phyloP scores from a whole-genome alignment of 1,284 basidiomycete genomes.

The Trichosporon faecale region DNA sequence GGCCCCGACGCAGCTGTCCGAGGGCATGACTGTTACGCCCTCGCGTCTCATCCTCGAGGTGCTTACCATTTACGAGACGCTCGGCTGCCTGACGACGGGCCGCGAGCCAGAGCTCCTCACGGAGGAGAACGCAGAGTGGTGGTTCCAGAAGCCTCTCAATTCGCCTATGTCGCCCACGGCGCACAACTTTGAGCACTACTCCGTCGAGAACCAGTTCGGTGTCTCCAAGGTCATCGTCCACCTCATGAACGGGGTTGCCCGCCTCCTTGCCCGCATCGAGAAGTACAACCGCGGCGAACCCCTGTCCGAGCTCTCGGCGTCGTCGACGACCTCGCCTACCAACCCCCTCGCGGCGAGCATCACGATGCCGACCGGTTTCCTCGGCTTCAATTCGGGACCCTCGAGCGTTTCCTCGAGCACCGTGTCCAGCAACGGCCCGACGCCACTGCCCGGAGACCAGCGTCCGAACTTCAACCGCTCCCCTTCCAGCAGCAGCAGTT shows the following conservation, averaged over 20 bases:
- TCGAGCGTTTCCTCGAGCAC: slow-evolving; percentile 11
- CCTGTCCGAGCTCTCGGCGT: slow-evolving; percentile 28
- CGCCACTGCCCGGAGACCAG: neutral
- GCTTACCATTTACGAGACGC: slow-evolving; percentile 56
- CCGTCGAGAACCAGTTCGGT: slow-evolving; percentile 57
- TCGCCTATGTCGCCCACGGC: slow-evolving; percentile 23
- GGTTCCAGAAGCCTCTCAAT: slow-evolving; percentile 37
- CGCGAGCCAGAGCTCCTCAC: slow-evolving; percentile 53
- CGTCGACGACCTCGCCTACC: slow-evolving; percentile 32
- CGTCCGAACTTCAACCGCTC: neutral
- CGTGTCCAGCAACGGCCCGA: neutral
- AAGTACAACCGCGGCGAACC: slow-evolving; percentile 17
- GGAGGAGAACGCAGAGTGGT: slow-evolving; percentile 51
- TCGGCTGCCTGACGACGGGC: slow-evolving; percentile 54
- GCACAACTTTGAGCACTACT: slow-evolving; percentile 50
- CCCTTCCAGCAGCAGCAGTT: neutral
- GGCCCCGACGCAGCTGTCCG: slow-evolving; percentile 34
- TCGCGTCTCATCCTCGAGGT: slow-evolving; percentile 55
- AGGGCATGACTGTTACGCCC: slow-evolving; percentile 52
- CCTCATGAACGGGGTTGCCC: slow-evolving; percentile 41
- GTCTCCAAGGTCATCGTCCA: slow-evolving; percentile 50
- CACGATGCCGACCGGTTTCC: neutral
- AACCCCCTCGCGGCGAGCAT: slow-evolving; percentile 28
- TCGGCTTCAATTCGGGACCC: slow-evolving; percentile 1
- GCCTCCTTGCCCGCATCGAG: slow-evolving; percentile 36